phyloP scores from a whole-genome alignment of 306 rosid genomes.

The Leucaena leucocephala region DNA sequence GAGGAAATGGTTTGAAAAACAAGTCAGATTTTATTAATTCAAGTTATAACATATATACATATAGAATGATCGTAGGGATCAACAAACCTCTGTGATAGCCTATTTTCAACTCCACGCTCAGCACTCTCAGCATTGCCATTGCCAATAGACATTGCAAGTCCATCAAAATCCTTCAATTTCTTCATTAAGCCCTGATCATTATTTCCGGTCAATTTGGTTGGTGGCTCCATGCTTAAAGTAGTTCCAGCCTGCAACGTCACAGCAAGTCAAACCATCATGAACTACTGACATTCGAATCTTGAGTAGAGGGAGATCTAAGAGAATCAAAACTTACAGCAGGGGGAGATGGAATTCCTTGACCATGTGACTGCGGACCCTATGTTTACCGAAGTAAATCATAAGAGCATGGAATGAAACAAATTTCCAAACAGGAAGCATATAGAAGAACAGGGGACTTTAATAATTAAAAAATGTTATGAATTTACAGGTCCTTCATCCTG shows the following conservation, averaged over 20 bases:
- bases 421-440: constrained; percentile 7
- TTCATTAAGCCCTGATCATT: constrained; percentile 70
- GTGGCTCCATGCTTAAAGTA: constrained; percentile 65
- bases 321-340: constrained; percentile 65
- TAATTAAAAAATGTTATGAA: background rate
- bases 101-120: constrained; percentile 62
- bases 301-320: constrained; percentile 13
- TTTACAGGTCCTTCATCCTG: constrained; percentile 23
- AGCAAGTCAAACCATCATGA: constrained; percentile 35
- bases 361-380: constrained; percentile 71
- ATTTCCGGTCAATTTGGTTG: constrained; percentile 81
- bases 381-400: constrained; percentile 29
- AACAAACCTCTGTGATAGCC: constrained; percentile 77
- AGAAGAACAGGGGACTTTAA: constrained; percentile 1
- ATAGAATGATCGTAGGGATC: constrained; percentile 13
- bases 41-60: background rate
- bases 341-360: constrained; percentile 71
- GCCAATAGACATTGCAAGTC: constrained; percentile 94
- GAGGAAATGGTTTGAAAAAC: background rate
- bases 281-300: constrained; percentile 2
- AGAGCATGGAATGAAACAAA: constrained; percentile 23
- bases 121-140: constrained; percentile 65
- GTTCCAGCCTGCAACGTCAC: constrained; percentile 60
- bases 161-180: constrained; percentile 85
- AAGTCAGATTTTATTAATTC: background rate